Evolutionary conservation across 169 alveolate species (phyloP).

Genomic region (Perkinsus chesapeaki): DNA sequence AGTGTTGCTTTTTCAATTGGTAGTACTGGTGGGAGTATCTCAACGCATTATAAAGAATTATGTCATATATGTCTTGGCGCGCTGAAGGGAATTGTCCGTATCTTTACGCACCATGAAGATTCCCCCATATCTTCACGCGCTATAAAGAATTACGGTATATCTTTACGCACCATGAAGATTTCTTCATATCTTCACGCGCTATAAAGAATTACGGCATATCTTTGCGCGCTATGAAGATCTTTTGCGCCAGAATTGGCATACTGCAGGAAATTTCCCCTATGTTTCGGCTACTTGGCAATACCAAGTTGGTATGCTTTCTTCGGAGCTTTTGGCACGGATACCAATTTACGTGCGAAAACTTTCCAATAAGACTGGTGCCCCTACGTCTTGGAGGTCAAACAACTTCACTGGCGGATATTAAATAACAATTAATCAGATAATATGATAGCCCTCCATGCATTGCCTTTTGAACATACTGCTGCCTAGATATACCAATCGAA

Average conservation of each 20-base stretch:
- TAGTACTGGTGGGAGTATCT: neutral
- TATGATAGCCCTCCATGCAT: no score
- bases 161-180: neutral
- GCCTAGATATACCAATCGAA: no score
- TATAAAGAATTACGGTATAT: no score
- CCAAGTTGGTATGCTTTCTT: neutral
- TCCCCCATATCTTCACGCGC: neutral
- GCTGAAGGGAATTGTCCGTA: neutral
- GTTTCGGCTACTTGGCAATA: no score
- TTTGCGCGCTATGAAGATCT: neutral
- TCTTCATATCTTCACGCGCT: neutral
- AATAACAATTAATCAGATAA: no score
- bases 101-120: neutral
- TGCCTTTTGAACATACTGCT: no score
- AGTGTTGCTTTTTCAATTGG: neutral
- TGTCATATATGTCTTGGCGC: neutral
- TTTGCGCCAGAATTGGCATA: neutral
- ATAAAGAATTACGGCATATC: no score
- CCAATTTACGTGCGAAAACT: neutral
- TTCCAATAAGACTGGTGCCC: neutral
- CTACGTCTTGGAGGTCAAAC: no score
- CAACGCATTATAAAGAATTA: no score
- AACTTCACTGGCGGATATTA: no score
- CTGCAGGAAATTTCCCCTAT: neutral
- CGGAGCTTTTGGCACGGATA: neutral